These are phyloP conservation scores for Exophiala bonariae DNA, from an alignment of 2,329 filamentous ascomycete genomes.

Conservation along the genomic window DNA sequence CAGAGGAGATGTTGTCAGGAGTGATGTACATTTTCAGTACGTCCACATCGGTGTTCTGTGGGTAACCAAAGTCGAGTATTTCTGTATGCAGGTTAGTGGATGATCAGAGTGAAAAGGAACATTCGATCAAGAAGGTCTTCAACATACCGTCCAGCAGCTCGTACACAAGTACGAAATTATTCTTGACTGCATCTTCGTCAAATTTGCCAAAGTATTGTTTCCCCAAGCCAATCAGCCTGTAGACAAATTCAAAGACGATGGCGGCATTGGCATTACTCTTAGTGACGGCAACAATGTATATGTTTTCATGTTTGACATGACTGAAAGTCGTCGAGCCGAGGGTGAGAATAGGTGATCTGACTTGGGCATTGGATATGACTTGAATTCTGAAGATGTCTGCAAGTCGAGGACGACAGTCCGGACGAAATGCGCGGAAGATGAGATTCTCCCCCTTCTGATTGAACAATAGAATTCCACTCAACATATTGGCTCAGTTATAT, in stretches of 20 bases:
- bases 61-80: conserved; percentile 98
- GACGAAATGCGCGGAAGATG: conserved; percentile 97
- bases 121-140: neutral
- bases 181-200: conserved; percentile 99
- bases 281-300: conserved; percentile 94
- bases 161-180: conserved; percentile 98
- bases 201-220: conserved; percentile 98
- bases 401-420: conserved; percentile 94
- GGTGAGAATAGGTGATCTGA: conserved; percentile 94
- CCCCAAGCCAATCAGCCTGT: conserved; percentile 84
- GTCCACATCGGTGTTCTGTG: conserved; percentile 97
- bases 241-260: conserved; percentile 96
- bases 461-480: conserved; percentile 96
- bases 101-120: neutral
- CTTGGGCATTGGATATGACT: conserved; percentile 96
- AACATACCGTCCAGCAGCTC: conserved; percentile 83
- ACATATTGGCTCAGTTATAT: conserved; percentile 57
- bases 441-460: conserved; percentile 99
- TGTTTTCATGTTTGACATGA: conserved; percentile 99
- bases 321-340: conserved; percentile 97
- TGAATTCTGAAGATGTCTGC: conserved; percentile 99
- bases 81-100: conserved; percentile 53
- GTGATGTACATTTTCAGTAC: conserved; percentile 99
- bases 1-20: conserved; percentile 95
- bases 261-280: conserved; percentile 99